Evolutionary conservation across 75 land plant species (phyloP).

Genomic region (Pinus albicaulis): DNA sequence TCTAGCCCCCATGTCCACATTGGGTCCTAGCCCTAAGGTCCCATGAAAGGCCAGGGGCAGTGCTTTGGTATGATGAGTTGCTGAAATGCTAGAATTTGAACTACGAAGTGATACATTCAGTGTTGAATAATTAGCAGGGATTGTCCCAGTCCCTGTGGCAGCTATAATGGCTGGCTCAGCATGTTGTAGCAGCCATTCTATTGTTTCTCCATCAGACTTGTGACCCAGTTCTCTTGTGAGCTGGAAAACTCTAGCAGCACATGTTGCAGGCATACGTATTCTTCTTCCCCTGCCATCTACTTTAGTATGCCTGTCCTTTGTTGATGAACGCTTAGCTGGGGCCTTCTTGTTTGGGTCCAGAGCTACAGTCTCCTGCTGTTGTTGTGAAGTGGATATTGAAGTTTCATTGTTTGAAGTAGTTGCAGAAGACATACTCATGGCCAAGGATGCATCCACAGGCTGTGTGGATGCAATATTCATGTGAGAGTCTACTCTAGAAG

Average conservation of each 20-base stretch:
- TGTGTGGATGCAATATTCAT: conserved; percentile 1
- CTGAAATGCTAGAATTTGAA: conserved; percentile 29
- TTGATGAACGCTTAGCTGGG: conserved; percentile 58
- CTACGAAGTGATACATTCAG: conserved; percentile 51
- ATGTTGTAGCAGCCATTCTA: conserved; percentile 74
- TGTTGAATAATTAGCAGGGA: conserved; percentile 59
- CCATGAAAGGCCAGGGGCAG: conserved; percentile 25
- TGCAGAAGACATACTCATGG: not conserved
- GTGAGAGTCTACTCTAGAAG: not conserved
- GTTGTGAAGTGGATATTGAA: not conserved
- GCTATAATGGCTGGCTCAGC: conserved; percentile 73
- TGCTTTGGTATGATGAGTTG: conserved; percentile 24
- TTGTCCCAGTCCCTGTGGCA: conserved; percentile 76
- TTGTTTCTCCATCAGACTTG: conserved; percentile 80
- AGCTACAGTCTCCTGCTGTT: conserved; percentile 9
- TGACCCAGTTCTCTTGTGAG: conserved; percentile 76
- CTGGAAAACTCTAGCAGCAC: conserved; percentile 78
- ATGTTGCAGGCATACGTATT: conserved; percentile 75
- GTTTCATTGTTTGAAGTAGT: conserved; percentile 5
- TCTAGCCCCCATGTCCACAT: conserved; percentile 10
- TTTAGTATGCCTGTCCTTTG: conserved; percentile 74
- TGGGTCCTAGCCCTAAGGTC: conserved; percentile 13
- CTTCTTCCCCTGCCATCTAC: conserved; percentile 76
- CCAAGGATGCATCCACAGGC: conserved; percentile 6
- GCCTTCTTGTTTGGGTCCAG: conserved; percentile 33